Conservation (phyloP, 1,139 yeast genomes). For the Sugiyamaella xylanicola region DNA sequence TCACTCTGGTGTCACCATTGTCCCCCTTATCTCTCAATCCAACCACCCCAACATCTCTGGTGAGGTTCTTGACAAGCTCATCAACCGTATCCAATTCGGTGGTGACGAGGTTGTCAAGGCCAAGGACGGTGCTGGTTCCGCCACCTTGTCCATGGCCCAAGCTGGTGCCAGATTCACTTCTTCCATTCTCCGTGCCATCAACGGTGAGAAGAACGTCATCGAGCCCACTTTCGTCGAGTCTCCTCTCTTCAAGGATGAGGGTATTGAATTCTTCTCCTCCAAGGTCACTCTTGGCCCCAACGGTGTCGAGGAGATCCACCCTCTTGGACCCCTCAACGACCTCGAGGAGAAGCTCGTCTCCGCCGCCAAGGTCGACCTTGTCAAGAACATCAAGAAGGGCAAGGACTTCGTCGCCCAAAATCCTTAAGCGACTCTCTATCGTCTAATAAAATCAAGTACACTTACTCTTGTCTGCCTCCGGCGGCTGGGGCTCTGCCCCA, state of each 20-base stretch:
- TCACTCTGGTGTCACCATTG: constrained; percentile 94
- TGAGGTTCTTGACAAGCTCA: constrained; percentile 65
- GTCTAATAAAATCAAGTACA: not conserved
- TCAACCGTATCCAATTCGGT: constrained; percentile 91
- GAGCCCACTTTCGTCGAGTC: constrained; percentile 67
- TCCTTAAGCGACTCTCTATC: constrained; percentile 38
- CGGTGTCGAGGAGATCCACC: constrained; percentile 81
- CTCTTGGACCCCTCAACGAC: constrained; percentile 75
- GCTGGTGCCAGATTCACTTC: constrained; percentile 84
- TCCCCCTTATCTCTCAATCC: constrained; percentile 74
- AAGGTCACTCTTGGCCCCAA: constrained; percentile 85
- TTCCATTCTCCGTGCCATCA: constrained; percentile 47
- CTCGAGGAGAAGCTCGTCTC: constrained; percentile 73
- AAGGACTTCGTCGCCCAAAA: constrained; percentile 52
- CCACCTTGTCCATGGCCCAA: constrained; percentile 95
- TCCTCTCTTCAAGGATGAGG: constrained; percentile 80
- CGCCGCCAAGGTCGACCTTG: constrained; percentile 47
- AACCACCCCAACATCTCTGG: constrained; percentile 50
- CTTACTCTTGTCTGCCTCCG: too few relatives aligned
- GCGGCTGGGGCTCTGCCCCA: constrained; percentile 7
- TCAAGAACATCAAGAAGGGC: constrained; percentile 74
- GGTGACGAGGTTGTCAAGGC: constrained; percentile 98
- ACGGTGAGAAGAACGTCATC: constrained; percentile 51
- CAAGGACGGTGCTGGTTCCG: constrained; percentile 92
- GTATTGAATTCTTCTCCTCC: constrained; percentile 91